Evolutionary conservation across 768 basidiomycete species (phyloP).

Genomic region (Suillus plorans): DNA sequence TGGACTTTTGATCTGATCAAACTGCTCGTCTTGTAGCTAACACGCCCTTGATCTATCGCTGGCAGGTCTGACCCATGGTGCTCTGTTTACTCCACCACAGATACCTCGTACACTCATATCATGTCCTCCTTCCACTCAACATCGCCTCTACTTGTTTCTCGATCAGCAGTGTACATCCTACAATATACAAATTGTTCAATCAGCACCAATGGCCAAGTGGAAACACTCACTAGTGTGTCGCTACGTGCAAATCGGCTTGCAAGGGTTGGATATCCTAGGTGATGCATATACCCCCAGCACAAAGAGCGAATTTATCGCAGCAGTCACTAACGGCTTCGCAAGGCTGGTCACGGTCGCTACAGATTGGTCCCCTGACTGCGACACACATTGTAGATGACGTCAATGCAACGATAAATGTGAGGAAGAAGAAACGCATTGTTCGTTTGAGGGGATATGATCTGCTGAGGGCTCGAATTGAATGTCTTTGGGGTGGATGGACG

Average conservation of each 20-base stretch:
- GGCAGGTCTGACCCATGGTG: no score
- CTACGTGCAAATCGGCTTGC: not conserved
- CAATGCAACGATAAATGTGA: not conserved
- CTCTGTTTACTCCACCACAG: no score
- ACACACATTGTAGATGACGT: not conserved
- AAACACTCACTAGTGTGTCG: not conserved
- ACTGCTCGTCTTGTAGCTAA: no score
- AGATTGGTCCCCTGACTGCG: not conserved
- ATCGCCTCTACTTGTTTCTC: no score
- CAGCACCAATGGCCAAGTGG: not conserved
- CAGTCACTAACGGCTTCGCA: not conserved
- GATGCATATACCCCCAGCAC: no score
- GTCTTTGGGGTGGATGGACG: not conserved
- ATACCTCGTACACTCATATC: no score
- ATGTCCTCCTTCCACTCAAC: no score
- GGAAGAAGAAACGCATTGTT: not conserved
- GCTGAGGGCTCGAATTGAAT: no score
- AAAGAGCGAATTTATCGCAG: not conserved
- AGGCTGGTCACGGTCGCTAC: fast-evolving
- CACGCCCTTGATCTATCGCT: no score
- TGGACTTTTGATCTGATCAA: no score
- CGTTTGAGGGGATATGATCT: not conserved
- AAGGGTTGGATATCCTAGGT: no score
- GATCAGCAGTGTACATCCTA: no score
- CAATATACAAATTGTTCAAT: not conserved